A percentile compares a stretch with the other conserved stretches of the same genome.
Evolutionary conservation across 2,329 filamentous ascomycete genomes (phyloP).

Genomic region (Pseudogymnoascus sp.): DNA sequence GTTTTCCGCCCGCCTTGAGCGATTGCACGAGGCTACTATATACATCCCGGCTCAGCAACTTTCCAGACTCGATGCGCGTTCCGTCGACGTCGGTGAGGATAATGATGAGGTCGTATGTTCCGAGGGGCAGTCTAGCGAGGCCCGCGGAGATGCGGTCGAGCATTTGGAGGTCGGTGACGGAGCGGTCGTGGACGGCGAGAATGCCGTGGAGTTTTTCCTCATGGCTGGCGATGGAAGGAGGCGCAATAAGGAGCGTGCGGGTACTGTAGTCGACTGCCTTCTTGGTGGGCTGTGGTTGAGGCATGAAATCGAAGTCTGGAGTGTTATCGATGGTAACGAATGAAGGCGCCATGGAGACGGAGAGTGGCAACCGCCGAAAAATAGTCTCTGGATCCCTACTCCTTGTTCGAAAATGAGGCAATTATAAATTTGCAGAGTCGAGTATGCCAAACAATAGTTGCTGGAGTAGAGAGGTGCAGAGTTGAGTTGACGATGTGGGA

Average conservation of each 20-base stretch:
- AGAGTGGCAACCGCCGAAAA: conserved; percentile 6
- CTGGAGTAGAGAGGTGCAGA: neutral
- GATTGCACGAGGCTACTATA: conserved; percentile 63
- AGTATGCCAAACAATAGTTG: neutral
- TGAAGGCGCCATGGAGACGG: conserved; percentile 23
- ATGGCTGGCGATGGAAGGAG: conserved; percentile 81
- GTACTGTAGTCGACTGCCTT: neutral
- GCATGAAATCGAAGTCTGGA: conserved; percentile 24
- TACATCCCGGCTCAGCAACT: conserved; percentile 59
- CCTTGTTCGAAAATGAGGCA: neutral
- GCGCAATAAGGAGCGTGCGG: conserved; percentile 75
- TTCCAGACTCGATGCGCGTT: conserved; percentile 52
- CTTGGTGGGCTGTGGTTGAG: conserved; percentile 12
- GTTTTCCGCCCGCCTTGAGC: conserved; percentile 60
- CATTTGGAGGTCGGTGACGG: conserved; percentile 88
- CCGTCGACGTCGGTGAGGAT: conserved; percentile 74
- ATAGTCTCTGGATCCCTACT: neutral
- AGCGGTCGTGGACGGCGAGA: conserved; percentile 66
- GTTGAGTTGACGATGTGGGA: conserved; percentile 5
- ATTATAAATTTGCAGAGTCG: neutral
- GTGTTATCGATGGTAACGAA: conserved; percentile 24
- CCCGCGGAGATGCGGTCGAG: conserved; percentile 84
- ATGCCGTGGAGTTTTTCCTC: conserved; percentile 68
- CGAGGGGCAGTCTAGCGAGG: conserved; percentile 66
- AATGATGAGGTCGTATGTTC: conserved; percentile 77